phyloP scores from a whole-genome alignment of 1,284 basidiomycete species.

The Fomitiporia mediterranea region DNA sequence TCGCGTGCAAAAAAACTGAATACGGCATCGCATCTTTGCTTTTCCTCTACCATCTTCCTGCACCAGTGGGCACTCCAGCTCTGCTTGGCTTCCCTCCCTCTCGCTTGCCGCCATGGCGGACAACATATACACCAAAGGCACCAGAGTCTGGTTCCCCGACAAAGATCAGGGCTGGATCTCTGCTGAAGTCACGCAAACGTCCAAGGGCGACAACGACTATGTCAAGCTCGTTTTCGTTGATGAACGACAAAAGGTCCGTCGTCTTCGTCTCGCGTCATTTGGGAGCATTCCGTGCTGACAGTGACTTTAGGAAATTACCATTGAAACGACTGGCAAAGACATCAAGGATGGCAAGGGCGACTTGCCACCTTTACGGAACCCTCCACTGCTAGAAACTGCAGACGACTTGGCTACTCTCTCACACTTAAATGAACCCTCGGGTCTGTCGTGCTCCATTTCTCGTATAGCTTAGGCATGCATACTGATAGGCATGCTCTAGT shows the following conservation, averaged over 20 bases:
- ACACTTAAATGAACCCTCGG: slow-evolving; percentile 96
- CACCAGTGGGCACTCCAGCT: not conserved
- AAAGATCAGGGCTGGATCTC: slow-evolving; percentile 92
- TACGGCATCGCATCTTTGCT: not conserved
- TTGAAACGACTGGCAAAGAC: slow-evolving; percentile 74
- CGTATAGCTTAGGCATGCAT: not conserved
- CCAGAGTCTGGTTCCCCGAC: slow-evolving; percentile 86
- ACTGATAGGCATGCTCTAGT: slow-evolving; percentile 46
- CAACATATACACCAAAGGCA: slow-evolving; percentile 82
- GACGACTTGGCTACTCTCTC: slow-evolving; percentile 98
- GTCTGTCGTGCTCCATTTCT: slow-evolving; percentile 40
- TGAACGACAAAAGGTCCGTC: slow-evolving; percentile 77
- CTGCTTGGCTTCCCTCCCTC: not conserved
- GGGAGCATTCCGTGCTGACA: slow-evolving; percentile 17
- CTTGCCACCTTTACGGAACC: slow-evolving; percentile 93
- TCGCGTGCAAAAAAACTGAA: too few relatives aligned
- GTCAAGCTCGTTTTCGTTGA: slow-evolving; percentile 79
- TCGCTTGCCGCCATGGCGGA: slow-evolving; percentile 56
- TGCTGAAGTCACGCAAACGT: slow-evolving; percentile 70
- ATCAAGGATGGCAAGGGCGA: slow-evolving; percentile 70
- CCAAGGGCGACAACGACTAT: slow-evolving; percentile 57
- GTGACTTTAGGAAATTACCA: slow-evolving; percentile 57
- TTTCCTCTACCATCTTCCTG: not conserved
- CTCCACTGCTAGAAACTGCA: slow-evolving; percentile 92
- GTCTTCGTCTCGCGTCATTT: slow-evolving; percentile 17